Percentiles rank a stretch among this genome's conserved stretches.
phyloP scores from a whole-genome alignment of 2,329 filamentous ascomycete genomes.

The Curvularia verruculosa region DNA sequence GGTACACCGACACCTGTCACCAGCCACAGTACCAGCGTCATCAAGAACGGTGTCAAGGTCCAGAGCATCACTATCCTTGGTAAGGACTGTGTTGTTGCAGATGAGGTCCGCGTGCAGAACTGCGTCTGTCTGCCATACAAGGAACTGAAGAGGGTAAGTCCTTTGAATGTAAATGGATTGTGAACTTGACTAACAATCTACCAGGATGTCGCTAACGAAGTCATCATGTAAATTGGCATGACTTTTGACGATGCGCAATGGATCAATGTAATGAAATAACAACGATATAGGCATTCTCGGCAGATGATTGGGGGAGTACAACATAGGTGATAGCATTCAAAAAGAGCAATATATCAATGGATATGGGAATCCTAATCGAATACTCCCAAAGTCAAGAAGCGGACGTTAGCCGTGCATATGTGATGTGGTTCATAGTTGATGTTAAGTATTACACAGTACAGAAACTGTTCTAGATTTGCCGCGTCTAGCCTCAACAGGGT shows the following conservation, averaged over 20 bases:
- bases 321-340: constrained; percentile 1
- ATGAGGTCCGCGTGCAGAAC: constrained; percentile 96
- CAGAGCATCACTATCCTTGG: constrained; percentile 97
- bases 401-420: not conserved
- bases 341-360: constrained; percentile 16
- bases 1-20: constrained; percentile 86
- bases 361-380: not conserved
- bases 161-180: not conserved
- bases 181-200: constrained; percentile 9
- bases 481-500: constrained; percentile 18
- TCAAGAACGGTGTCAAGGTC: constrained; percentile 98
- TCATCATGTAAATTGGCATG: constrained; percentile 77
- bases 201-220: constrained; percentile 82
- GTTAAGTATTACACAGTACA: not conserved
- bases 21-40: constrained; percentile 90
- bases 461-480: constrained; percentile 12
- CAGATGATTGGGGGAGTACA: constrained; percentile 18
- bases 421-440: not conserved
- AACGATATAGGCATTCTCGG: constrained; percentile 2
- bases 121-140: constrained; percentile 98
- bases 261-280: not conserved
- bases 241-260: not conserved
- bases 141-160: constrained; percentile 91
- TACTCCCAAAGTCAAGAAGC: not conserved
- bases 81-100: constrained; percentile 92